Base-by-base conservation (phyloP, 176 grass and related monocot species). In the Cenchrus fungigraminus region DNA sequence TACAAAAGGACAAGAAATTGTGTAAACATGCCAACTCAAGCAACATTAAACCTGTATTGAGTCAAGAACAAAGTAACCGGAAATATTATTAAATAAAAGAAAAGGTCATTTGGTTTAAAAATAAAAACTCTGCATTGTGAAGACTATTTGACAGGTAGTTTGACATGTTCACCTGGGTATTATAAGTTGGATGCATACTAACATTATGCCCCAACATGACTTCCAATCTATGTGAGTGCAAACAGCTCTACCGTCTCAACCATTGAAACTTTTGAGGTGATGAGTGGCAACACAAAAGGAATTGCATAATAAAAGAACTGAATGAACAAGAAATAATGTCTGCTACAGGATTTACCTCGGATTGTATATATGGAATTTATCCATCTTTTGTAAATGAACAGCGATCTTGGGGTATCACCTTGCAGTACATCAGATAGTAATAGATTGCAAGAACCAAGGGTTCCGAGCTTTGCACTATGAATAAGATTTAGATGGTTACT, bases 341-440 rank as follows among this genome's bases (percentile, higher is more conserved):
- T 45, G 45, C 2, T 65, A 64, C 6, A 78, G 25, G 49, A 47
- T 69, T 85, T 88, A 92, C 93, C 89, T 86, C 89, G 91, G 79
- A 98, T 89, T 90, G 85, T 94, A 70, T 95, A 94, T 80, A 98
- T 90, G 83, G 85, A 92, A 31, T 86, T 78, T 74, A 91, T 83
- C 97, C 93, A 98, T 92, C 97, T 92, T 71, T 94, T 94, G 57
- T 98, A 95, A 73, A 98, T 95, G 84, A 98, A 98, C 51, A 98
- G 3, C 2, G 80, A 84, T 78, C 93, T 90, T 56, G 88, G 93
- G 65, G 16, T 91, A 44, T 98, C 90, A 47, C 93, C 91, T 91
- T 95, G 90, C 79, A 92, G 91, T 84, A 92, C 87, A 82, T 98
- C 91, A 79, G 88, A 94, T 12, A 95, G 72, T 72, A 95, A 87